Evolutionary conservation across 352 stramenopile species (phyloP).

Genomic region (Globisporangium alternatum): DNA sequence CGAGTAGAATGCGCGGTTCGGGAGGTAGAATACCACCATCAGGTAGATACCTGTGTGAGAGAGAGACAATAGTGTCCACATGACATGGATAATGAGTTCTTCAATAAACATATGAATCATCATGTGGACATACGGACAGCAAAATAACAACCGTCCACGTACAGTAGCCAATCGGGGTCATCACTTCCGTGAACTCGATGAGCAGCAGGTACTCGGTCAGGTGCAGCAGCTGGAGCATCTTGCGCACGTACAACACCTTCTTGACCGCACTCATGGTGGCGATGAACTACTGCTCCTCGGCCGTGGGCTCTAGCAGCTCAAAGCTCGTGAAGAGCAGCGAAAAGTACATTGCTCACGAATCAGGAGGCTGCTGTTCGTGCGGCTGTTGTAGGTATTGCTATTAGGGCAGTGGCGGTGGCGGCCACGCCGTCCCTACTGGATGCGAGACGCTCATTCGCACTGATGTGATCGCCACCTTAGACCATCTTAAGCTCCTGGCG

Average conservation of each 20-base stretch:
- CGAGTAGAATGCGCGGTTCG: conserved; percentile 30
- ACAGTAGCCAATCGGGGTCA: conserved; percentile 21
- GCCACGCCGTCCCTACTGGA: not conserved
- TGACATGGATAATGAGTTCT: not conserved
- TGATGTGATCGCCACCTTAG: not conserved
- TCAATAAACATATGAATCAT: not conserved
- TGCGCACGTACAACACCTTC: conserved; percentile 3
- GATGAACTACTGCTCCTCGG: not conserved
- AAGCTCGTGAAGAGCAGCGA: not conserved
- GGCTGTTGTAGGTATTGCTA: not conserved
- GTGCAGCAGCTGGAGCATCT: conserved; percentile 11
- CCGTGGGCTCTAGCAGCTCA: not conserved
- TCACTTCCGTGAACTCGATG: conserved; percentile 22
- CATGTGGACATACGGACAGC: not conserved
- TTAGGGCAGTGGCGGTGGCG: not conserved
- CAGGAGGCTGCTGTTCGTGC: not conserved
- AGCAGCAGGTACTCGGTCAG: conserved; percentile 18
- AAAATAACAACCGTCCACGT: not conserved
- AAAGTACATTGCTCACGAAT: not conserved
- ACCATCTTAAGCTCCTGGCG: not conserved
- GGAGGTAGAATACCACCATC: conserved; percentile 28
- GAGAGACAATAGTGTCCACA: not conserved
- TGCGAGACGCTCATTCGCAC: not conserved
- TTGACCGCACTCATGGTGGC: not conserved
- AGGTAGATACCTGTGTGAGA: conserved; percentile 25